Percentiles rank a stretch among this genome's conserved stretches.
These are phyloP conservation scores for Lolium multiflorum DNA, from an alignment of 176 grass and related monocot species.

Conservation along the genomic window DNA sequence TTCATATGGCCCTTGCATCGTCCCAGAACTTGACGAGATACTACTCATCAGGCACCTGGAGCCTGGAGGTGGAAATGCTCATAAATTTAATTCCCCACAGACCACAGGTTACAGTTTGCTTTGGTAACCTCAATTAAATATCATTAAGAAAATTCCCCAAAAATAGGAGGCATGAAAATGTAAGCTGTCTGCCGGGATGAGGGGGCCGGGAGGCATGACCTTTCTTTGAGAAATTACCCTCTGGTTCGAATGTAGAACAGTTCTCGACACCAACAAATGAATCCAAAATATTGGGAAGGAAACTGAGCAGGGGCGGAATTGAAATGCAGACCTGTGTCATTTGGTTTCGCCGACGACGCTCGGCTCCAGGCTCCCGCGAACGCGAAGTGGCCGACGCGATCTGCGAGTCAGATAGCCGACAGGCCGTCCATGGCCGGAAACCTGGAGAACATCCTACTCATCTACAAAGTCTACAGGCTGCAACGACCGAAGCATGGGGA, in stretches of 20 bases:
- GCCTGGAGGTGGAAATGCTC: background rate
- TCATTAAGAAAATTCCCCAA: background rate
- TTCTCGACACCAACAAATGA: background rate
- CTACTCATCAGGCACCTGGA: background rate
- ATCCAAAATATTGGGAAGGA: background rate
- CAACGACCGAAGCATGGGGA: background rate
- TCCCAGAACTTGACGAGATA: background rate
- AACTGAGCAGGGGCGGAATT: background rate
- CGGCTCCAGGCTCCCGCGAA: background rate
- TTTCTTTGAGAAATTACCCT: background rate
- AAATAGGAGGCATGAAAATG: background rate
- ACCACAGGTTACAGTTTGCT: background rate
- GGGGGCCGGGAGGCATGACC: background rate
- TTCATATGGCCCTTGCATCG: background rate
- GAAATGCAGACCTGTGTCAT: background rate
- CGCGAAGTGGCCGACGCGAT: background rate
- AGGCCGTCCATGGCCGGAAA: background rate
- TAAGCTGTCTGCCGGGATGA: background rate
- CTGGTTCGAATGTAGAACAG: background rate
- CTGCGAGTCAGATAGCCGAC: too few relatives aligned
- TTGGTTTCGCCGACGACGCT: background rate
- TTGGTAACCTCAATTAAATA: background rate
- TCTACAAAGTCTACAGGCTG: background rate
- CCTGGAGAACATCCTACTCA: too few relatives aligned
- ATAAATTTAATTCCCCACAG: background rate